Evolutionary conservation across 78 protist species (phyloP), one percentile per base, ranked within the genome.

Genomic region (Dictyostelium capitatum): DNA sequence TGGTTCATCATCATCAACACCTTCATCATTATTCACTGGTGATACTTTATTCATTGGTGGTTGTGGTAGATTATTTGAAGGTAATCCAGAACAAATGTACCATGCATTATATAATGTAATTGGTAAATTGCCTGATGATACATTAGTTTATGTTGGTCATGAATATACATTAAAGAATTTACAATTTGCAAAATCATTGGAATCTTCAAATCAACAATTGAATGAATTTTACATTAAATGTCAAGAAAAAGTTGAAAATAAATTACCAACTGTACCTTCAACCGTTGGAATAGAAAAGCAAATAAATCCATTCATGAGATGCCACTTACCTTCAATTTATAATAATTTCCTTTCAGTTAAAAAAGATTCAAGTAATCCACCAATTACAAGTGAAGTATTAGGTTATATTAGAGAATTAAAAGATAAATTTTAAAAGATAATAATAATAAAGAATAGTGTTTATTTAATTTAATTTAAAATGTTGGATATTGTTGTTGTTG

Each of bases 11-110:
- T n/a, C 43, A 37, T 37, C 43, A 37, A 65, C 46, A 14, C 77
- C 43, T 0, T 12, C 23, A 25, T 77, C 65, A 23, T 46, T 93
- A 43, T 96, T 96, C 41, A 90, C 97, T n/a, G 98, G 98, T n/a
- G 98, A 96, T 41, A 96, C 98, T 23, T 89, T 97, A 25, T 97
- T 97, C 54, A 90, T 95, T 73, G 97, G 80, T n/a, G 98, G 98
- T 3, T 91, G 97, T 73, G 98, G 98, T 23, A 32, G 89, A 14
- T 89, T 96, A 59, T 95, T 95, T 67, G 97, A 94, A 50, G 98
- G 98, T 28, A 72, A 48, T 57, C 91, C 95, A n/a, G 75, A 53
- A 23, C 92, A 95, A 57, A 96, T 97, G 97, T 65, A 75, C 14
- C 77, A 56, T 54, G 91, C 95, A 47, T 43, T 93, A 6, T 43